phyloP scores from a whole-genome alignment of 2,329 filamentous ascomycete species.

The Apiospora phragmitis region DNA sequence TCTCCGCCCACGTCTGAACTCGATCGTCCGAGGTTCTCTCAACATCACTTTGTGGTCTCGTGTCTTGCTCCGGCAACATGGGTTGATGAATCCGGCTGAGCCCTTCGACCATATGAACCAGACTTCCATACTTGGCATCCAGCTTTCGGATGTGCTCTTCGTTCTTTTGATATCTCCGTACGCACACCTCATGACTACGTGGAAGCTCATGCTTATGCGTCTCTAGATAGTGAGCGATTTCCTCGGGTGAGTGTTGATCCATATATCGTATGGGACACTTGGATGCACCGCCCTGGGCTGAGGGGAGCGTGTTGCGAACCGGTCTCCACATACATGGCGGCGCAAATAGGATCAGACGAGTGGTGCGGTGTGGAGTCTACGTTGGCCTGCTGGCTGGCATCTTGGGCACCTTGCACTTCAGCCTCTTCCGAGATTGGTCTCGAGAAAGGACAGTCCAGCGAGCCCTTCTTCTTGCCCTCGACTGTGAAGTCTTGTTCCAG shows the following conservation, averaged over 20 bases:
- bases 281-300: conserved; percentile 47
- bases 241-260: conserved; percentile 89
- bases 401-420: conserved; percentile 16
- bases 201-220: conserved; percentile 94
- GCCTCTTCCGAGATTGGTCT: conserved; percentile 40
- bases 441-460: conserved; percentile 79
- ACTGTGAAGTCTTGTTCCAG: conserved; percentile 92
- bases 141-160: conserved; percentile 83
- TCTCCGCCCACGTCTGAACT: conserved; percentile 84
- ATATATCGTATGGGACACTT: conserved; percentile 93
- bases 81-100: conserved; percentile 85
- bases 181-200: conserved; percentile 88
- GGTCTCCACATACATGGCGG: conserved; percentile 62
- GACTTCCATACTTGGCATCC: conserved; percentile 89
- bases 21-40: conserved; percentile 64
- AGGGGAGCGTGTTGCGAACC: conserved; percentile 50
- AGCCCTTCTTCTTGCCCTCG: conserved; percentile 74
- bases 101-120: conserved; percentile 93
- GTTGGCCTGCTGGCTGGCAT: conserved; percentile 25
- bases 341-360: conserved; percentile 61
- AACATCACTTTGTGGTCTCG: conserved; percentile 41
- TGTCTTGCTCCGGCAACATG: conserved; percentile 68
- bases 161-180: conserved; percentile 85
- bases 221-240: conserved; percentile 91
- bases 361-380: conserved; percentile 48